These are phyloP conservation scores for Ophiostoma ulmi DNA, from an alignment of 2,329 filamentous ascomycete species.

Conservation along the genomic window DNA sequence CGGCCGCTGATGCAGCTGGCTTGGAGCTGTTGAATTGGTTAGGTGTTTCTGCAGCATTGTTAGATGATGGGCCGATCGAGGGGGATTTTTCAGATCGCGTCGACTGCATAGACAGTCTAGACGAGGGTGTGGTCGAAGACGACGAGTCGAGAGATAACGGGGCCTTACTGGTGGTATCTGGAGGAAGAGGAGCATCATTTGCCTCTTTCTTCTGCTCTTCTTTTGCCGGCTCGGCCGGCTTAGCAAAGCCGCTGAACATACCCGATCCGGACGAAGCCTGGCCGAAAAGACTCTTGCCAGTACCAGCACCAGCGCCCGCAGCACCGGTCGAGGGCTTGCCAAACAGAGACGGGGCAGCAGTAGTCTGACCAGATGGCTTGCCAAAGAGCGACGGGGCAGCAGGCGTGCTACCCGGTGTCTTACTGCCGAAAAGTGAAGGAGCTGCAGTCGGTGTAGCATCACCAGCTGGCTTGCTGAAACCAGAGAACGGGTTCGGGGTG, in stretches of 20 bases:
- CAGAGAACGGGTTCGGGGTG: slow-evolving; percentile 1
- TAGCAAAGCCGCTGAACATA: slow-evolving; percentile 16
- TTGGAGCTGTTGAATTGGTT: slow-evolving; percentile 30
- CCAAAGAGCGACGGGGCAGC: slow-evolving; percentile 15
- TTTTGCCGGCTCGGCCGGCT: slow-evolving; percentile 33
- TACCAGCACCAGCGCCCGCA: slow-evolving; percentile 7
- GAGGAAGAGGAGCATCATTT: slow-evolving; percentile 42
- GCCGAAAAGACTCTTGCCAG: slow-evolving; percentile 19
- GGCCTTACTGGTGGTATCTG: slow-evolving; percentile 52
- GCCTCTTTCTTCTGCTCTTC: slow-evolving; percentile 32
- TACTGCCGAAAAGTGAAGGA: slow-evolving; percentile 16
- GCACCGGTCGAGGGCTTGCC: slow-evolving; percentile 25
- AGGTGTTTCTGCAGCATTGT: slow-evolving; percentile 30
- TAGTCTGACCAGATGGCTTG: slow-evolving; percentile 13
- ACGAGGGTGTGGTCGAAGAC: slow-evolving; percentile 48
- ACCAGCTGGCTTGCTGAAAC: not conserved
- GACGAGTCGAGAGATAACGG: slow-evolving; percentile 48
- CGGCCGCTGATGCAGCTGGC: slow-evolving; percentile 29
- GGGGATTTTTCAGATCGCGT: slow-evolving; percentile 14
- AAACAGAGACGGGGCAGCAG: slow-evolving; percentile 20
- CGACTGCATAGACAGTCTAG: slow-evolving; percentile 29
- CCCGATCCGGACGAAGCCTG: slow-evolving; percentile 26
- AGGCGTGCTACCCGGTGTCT: not conserved
- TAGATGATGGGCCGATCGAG: slow-evolving; percentile 24
- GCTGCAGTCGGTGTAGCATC: not conserved